These are phyloP conservation scores for Candida anglica DNA, from an alignment of 805 yeast species.

Conservation along the genomic window DNA sequence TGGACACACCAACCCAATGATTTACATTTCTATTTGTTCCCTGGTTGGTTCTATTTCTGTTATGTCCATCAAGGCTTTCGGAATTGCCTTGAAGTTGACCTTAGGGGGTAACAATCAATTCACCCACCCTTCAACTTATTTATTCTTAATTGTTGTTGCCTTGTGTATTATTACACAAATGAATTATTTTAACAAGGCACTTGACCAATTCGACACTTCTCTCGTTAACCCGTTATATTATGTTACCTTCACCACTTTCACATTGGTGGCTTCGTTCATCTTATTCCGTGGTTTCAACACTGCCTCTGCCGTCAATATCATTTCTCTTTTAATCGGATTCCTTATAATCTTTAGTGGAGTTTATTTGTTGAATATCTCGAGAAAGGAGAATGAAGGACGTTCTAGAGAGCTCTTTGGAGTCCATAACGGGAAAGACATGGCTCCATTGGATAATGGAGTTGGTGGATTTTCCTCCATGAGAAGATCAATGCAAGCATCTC, in stretches of 20 bases:
- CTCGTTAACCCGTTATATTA: slow-evolving; percentile 89
- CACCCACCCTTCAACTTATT: slow-evolving; percentile 76
- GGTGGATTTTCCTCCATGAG: slow-evolving; percentile 70
- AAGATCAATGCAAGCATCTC: slow-evolving; percentile 65
- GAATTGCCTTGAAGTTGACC: slow-evolving; percentile 84
- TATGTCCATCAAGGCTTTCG: slow-evolving; percentile 90
- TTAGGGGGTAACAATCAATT: slow-evolving; percentile 84
- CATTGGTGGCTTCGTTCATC: slow-evolving; percentile 80
- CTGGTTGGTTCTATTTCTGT: slow-evolving; percentile 88
- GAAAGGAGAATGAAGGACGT: slow-evolving; percentile 55
- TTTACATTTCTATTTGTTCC: slow-evolving; percentile 85
- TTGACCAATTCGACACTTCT: slow-evolving; percentile 90
- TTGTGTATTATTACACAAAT: slow-evolving; percentile 85
- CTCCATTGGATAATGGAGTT: slow-evolving; percentile 79
- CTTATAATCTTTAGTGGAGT: slow-evolving; percentile 86
- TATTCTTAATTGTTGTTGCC: slow-evolving; percentile 73
- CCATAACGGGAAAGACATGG: slow-evolving; percentile 48
- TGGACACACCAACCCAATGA: slow-evolving; percentile 81
- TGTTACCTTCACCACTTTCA: slow-evolving; percentile 87
- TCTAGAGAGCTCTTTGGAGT: slow-evolving; percentile 56
- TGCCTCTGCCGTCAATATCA: slow-evolving; percentile 70
- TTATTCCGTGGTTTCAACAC: slow-evolving; percentile 86
- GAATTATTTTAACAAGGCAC: slow-evolving; percentile 91
- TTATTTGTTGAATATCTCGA: slow-evolving; percentile 71
- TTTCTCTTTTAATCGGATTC: slow-evolving; percentile 81